These are phyloP conservation scores for Pseudogymnoascus sp. DNA, from an alignment of 2,329 filamentous ascomycete species.

Conservation along the genomic window DNA sequence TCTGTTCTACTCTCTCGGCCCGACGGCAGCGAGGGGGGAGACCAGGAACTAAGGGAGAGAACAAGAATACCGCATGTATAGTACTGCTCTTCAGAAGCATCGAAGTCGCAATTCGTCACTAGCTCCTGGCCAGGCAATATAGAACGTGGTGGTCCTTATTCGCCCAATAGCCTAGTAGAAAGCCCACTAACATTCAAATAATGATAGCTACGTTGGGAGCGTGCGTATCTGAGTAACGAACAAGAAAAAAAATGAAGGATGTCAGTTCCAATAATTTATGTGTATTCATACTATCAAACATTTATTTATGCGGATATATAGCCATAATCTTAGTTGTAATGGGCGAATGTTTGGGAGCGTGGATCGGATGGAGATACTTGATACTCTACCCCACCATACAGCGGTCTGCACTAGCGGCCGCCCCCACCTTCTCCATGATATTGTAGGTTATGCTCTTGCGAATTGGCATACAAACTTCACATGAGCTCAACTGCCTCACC, in stretches of 20 bases:
- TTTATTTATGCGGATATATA: background rate
- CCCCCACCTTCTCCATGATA: background rate
- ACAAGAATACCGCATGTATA: background rate
- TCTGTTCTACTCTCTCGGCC: background rate
- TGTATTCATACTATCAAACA: background rate
- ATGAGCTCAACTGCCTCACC: background rate
- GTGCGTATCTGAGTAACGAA: too few relatives aligned
- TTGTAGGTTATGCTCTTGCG: background rate
- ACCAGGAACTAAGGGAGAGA: background rate
- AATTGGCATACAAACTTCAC: background rate
- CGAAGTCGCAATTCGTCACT: too few relatives aligned
- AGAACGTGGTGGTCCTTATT: too few relatives aligned
- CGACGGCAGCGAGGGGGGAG: background rate
- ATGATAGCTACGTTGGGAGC: too few relatives aligned
- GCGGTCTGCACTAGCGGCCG: background rate
- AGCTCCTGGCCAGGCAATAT: too few relatives aligned
- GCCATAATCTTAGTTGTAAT: background rate
- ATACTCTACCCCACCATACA: background rate
- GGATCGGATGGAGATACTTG: background rate
- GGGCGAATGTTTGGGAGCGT: background rate
- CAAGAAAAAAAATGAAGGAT: background rate
- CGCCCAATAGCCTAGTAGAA: too few relatives aligned
- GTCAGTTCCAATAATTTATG: background rate
- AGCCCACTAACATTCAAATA: too few relatives aligned
- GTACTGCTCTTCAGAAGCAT: background rate